Evolutionary conservation across 305 asterid species (phyloP).

Genomic region (Fraxinus albicans): DNA sequence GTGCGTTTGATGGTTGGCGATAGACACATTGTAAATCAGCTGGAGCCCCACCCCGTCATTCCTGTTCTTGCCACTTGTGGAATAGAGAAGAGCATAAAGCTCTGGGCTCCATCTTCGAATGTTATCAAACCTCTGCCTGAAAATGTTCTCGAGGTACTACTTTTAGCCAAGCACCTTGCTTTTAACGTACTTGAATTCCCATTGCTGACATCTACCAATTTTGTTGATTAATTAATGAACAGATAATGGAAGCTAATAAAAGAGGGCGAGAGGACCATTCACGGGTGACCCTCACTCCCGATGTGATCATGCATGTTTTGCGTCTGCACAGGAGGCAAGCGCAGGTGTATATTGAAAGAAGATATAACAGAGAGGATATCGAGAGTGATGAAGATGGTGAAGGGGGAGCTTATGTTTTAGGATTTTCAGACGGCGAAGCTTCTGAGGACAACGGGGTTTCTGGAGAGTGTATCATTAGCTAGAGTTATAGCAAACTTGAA

Average conservation of each 20-base stretch:
- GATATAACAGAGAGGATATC: constrained; percentile 38
- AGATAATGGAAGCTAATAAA: constrained; percentile 67
- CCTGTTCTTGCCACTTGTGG: constrained; percentile 83
- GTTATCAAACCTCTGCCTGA: constrained; percentile 56
- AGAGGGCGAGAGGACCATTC: constrained; percentile 61
- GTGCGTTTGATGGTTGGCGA: constrained; percentile 78
- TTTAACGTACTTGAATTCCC: neutral
- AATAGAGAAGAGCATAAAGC: constrained; percentile 60
- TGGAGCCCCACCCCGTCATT: constrained; percentile 62
- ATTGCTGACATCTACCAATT: neutral
- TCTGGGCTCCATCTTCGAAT: constrained; percentile 70
- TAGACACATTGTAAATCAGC: constrained; percentile 65
- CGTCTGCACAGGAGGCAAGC: constrained; percentile 78
- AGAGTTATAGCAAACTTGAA: constrained; percentile 15
- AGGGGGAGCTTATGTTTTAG: constrained; percentile 41
- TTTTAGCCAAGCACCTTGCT: neutral
- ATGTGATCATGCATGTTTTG: constrained; percentile 73
- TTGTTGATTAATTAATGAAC: constrained; percentile 9
- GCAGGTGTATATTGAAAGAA: constrained; percentile 51
- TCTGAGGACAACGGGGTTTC: constrained; percentile 56
- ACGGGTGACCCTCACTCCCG: constrained; percentile 59
- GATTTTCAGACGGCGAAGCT: constrained; percentile 48
- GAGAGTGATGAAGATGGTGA: constrained; percentile 60
- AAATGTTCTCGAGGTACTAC: constrained; percentile 53
- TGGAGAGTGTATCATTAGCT: constrained; percentile 69